These are phyloP conservation scores for Phylloporus sp. DNA, from an alignment of 768 basidiomycete genomes.

Conservation along the genomic window DNA sequence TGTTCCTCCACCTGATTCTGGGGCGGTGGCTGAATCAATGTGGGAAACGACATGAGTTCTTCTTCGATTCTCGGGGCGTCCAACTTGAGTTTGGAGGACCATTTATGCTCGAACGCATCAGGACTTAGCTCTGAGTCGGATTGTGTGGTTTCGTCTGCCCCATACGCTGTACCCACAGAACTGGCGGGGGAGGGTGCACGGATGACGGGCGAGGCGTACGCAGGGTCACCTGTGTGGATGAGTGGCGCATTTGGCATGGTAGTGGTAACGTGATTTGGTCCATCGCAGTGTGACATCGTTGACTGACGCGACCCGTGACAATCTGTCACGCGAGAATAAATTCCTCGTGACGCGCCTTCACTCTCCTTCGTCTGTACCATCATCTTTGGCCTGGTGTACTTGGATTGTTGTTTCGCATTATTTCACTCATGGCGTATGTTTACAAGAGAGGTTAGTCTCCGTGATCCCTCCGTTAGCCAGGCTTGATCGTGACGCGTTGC, in stretches of 20 bases:
- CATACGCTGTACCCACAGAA: conserved; percentile 46
- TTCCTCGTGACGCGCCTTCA: conserved; percentile 26
- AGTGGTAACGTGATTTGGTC: conserved; percentile 2
- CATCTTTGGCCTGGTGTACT: conserved; percentile 16
- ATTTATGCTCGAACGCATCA: conserved; percentile 36
- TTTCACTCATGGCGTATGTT: conserved; percentile 43
- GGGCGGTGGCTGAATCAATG: conserved; percentile 32
- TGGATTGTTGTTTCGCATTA: conserved; percentile 2
- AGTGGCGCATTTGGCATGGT: conserved; percentile 29
- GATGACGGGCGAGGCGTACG: conserved; percentile 44
- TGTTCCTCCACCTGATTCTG: conserved; percentile 36
- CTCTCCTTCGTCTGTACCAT: conserved; percentile 18
- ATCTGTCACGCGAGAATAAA: conserved; percentile 31
- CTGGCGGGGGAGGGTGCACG: conserved; percentile 45
- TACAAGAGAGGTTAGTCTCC: conserved; percentile 52
- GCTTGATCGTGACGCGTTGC: conserved; percentile 7
- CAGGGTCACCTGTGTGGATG: conserved; percentile 33
- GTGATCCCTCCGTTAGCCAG: neutral
- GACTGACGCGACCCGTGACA: conserved; percentile 29
- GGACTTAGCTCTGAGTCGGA: conserved; percentile 38
- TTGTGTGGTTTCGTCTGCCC: conserved; percentile 41
- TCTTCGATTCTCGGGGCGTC: conserved; percentile 37
- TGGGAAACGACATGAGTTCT: conserved; percentile 28
- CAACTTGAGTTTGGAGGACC: conserved; percentile 33
- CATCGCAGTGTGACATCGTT: conserved; percentile 34